Percentiles rank a stretch among this genome's conserved stretches.
Conservation (phyloP, 1,139 yeast genomes). For the Yamadazyma membranifaciens region DNA sequence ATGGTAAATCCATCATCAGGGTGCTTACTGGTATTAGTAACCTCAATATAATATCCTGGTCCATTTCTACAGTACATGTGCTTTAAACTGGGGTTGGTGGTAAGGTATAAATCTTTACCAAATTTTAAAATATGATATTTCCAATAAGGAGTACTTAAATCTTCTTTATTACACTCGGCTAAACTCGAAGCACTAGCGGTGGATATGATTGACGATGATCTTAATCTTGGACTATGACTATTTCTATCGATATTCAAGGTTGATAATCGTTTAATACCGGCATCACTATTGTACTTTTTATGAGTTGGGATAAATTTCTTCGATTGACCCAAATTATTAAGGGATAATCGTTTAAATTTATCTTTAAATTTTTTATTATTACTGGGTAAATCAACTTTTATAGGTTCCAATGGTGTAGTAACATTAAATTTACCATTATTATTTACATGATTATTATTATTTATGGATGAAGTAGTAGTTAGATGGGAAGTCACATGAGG, state of each 20-base stretch:
- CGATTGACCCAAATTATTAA: slow-evolving; percentile 9
- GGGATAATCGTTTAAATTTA: slow-evolving; percentile 16
- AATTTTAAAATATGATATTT: slow-evolving; percentile 56
- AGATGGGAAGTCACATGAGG: neutral
- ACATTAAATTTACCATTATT: neutral
- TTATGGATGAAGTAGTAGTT: neutral
- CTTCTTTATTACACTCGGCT: neutral
- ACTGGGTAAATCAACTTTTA: neutral
- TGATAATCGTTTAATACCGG: slow-evolving; percentile 1
- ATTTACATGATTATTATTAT: neutral
- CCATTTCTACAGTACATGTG: slow-evolving; percentile 56
- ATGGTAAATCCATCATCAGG: slow-evolving; percentile 27
- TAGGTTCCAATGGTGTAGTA: slow-evolving; percentile 4
- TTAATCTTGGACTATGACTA: neutral
- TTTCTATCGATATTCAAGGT: slow-evolving; percentile 1
- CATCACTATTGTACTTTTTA: slow-evolving; percentile 11
- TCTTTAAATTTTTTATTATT: slow-evolving; percentile 1
- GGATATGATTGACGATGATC: slow-evolving; percentile 3
- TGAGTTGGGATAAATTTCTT: slow-evolving; percentile 12
- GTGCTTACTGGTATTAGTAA: slow-evolving; percentile 13
- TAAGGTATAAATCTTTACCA: slow-evolving; percentile 50
- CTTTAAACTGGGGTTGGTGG: slow-evolving; percentile 58
- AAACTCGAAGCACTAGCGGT: neutral
- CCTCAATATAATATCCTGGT: slow-evolving; percentile 54
- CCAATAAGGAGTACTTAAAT: slow-evolving; percentile 43